Percentiles rank a stretch among this genome's conserved stretches.
These are phyloP conservation scores for Heliamphora ciliata DNA, from an alignment of 179 eudicot species.

Conservation along the genomic window DNA sequence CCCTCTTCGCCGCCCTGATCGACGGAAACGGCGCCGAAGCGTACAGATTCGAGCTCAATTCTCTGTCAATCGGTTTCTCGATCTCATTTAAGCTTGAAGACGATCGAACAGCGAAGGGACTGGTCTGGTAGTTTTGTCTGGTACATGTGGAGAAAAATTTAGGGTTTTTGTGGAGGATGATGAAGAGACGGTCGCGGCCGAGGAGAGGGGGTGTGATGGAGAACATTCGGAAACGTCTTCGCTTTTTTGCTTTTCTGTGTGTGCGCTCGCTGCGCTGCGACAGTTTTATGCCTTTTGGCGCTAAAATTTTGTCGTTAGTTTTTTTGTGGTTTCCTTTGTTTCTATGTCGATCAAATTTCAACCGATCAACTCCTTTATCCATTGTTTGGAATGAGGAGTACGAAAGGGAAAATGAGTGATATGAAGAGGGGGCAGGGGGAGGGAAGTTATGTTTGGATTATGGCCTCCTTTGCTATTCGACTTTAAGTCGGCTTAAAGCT, in stretches of 20 bases:
- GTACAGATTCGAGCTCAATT: background rate
- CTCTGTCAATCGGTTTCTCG: conserved; percentile 1
- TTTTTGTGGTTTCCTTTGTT: conserved; percentile 4
- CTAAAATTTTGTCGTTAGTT: conserved; percentile 5
- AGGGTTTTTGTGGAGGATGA: conserved; percentile 10
- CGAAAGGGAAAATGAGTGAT: no score
- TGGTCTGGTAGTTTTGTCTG: background rate
- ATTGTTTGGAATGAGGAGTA: no score
- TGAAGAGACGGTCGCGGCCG: background rate
- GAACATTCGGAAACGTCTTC: conserved; percentile 6
- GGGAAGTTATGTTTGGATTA: no score
- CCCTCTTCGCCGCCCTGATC: conserved; percentile 63
- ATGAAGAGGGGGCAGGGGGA: no score
- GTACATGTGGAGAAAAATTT: background rate
- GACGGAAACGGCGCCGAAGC: conserved; percentile 35
- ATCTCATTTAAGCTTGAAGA: conserved; percentile 17
- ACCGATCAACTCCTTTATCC: no score
- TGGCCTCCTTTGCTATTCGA: no score
- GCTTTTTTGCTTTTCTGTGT: background rate
- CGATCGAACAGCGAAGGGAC: conserved; percentile 14
- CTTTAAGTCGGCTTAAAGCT: no score
- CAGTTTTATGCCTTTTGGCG: background rate
- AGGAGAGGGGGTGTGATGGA: conserved; percentile 6
- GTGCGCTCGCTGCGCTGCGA: background rate
- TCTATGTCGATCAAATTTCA: no score